Evolutionary conservation across 2,329 filamentous ascomycete species (phyloP).

Genomic region (Parastagonospora nodorum): DNA sequence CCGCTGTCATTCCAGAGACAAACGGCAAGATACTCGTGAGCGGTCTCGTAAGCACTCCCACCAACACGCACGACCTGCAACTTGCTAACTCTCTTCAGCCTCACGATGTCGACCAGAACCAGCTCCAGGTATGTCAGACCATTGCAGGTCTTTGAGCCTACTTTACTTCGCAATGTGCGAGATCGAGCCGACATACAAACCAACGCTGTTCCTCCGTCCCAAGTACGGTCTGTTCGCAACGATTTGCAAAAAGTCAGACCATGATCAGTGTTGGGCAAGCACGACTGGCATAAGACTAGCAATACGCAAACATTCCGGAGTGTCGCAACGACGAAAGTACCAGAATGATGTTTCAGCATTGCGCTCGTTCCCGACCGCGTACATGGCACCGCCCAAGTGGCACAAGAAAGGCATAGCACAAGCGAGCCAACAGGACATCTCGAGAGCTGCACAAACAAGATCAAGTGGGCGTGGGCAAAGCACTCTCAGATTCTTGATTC

Average conservation of each 20-base stretch:
- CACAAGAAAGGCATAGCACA: constrained; percentile 13
- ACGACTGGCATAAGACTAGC: constrained; percentile 37
- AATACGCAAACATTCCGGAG: constrained; percentile 37
- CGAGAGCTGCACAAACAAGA: constrained; percentile 14
- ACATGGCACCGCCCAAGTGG: constrained; percentile 20
- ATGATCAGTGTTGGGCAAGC: constrained; percentile 37
- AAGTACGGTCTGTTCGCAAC: constrained; percentile 34
- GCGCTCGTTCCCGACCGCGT: constrained; percentile 16
- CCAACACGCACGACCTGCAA: constrained; percentile 5
- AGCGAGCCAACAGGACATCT: constrained; percentile 11
- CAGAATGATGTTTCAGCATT: constrained; percentile 21
- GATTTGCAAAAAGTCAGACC: constrained; percentile 35
- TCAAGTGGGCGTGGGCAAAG: constrained; percentile 19
- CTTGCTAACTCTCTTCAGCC: constrained; percentile 69
- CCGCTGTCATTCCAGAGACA: constrained; percentile 72
- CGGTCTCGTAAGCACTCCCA: constrained; percentile 79
- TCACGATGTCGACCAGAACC: constrained; percentile 91
- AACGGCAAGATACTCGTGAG: constrained; percentile 86
- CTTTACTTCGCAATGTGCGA: constrained; percentile 35
- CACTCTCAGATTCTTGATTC: constrained; percentile 24
- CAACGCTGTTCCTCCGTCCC: constrained; percentile 21
- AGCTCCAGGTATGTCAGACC: constrained; percentile 99
- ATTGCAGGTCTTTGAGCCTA: constrained; percentile 55
- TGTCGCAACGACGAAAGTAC: constrained; percentile 33
- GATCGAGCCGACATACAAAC: constrained; percentile 33